Percentiles rank a stretch among this genome's conserved stretches.
phyloP scores from a whole-genome alignment of 768 basidiomycete genomes.

The Lactifluus hygrophoroides region DNA sequence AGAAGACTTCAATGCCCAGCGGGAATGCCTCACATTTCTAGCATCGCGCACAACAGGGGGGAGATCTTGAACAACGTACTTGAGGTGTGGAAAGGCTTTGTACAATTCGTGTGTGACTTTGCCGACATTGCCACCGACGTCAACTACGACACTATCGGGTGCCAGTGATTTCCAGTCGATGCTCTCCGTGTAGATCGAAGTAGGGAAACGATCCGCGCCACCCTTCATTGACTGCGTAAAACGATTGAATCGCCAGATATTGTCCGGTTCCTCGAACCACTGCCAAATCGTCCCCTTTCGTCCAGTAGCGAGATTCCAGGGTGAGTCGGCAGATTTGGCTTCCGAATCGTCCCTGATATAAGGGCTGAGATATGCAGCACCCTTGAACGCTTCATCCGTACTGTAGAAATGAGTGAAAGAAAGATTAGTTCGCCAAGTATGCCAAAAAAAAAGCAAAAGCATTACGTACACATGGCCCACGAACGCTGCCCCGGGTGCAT shows the following conservation, averaged over 20 bases:
- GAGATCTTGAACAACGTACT: conserved; percentile 32
- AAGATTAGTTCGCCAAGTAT: background rate
- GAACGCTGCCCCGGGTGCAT: conserved; percentile 21
- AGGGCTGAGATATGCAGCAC: background rate
- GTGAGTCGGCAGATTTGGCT: background rate
- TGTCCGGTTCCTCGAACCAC: conserved; percentile 6
- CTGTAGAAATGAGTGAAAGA: background rate
- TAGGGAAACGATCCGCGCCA: background rate
- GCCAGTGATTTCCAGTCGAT: conserved; percentile 31
- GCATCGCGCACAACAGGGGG: conserved; percentile 5
- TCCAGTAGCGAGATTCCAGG: background rate
- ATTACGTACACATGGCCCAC: conserved; percentile 18
- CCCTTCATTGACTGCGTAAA: conserved; percentile 5
- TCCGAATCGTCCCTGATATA: background rate
- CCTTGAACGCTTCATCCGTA: conserved; percentile 8
- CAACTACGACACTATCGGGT: conserved; percentile 28
- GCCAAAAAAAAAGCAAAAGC: background rate
- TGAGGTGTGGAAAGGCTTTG: conserved; percentile 29
- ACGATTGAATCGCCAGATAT: conserved; percentile 1
- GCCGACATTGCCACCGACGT: conserved; percentile 36
- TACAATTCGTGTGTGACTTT: conserved; percentile 29
- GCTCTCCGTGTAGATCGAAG: background rate
- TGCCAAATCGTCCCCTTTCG: background rate
- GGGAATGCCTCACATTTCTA: background rate
- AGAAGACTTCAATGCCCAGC: background rate